Conservation (phyloP, 768 basidiomycete genomes). For the Multifurca ochricompacta region DNA sequence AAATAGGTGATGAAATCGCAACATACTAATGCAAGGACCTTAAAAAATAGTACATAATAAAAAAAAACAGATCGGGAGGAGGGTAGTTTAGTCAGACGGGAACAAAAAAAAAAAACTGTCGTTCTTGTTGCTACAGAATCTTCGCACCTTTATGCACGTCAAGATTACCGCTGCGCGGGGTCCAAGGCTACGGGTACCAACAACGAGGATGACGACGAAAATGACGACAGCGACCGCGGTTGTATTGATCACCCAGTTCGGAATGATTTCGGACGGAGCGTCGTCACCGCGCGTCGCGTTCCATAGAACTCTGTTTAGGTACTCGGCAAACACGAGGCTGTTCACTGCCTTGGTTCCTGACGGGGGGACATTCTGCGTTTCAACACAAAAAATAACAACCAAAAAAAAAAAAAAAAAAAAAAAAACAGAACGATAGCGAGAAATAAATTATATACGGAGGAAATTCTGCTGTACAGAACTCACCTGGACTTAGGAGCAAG, state of each 20-base stretch:
- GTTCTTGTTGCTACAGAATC: too few relatives aligned
- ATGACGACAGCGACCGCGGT: neutral
- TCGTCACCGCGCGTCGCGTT: constrained; percentile 4
- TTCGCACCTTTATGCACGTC: constrained; percentile 1
- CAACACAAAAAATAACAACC: too few relatives aligned
- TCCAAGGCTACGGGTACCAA: neutral
- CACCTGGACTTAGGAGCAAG: neutral
- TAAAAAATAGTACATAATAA: neutral
- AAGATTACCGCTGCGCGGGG: neutral
- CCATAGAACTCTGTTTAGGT: neutral
- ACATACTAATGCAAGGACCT: constrained; percentile 4
- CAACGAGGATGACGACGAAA: neutral
- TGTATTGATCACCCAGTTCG: constrained; percentile 4
- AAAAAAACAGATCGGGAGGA: neutral
- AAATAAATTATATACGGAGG: too few relatives aligned
- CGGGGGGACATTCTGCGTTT: neutral
- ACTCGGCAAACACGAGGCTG: constrained; percentile 9
- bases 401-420: neutral
- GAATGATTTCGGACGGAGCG: neutral
- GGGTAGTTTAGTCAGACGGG: neutral
- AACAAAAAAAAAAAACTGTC: too few relatives aligned
- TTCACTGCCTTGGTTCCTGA: constrained; percentile 7
- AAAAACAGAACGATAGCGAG: neutral
- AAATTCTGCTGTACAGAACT: neutral
- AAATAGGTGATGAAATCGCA: neutral